Evolutionary conservation across 2,329 filamentous ascomycete species (phyloP).

Genomic region (Botrytis tulipae): DNA sequence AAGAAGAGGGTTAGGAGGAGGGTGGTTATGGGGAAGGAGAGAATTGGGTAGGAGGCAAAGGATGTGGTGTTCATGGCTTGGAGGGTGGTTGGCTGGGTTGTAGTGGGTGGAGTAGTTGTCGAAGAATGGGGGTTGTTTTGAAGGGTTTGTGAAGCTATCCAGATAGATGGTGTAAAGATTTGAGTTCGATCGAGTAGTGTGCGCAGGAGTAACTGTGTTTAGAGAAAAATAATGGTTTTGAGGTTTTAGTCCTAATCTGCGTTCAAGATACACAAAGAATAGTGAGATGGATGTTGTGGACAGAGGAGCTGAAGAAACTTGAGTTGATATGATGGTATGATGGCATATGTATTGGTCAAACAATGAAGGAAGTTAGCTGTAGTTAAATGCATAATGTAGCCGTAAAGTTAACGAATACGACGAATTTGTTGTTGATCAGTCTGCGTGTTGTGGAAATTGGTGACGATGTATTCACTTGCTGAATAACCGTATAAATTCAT

Average conservation of each 20-base stretch:
- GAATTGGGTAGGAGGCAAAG: not conserved
- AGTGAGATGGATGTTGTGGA: not conserved
- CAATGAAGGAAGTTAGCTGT: not conserved
- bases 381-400: accelerated
- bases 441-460: not conserved
- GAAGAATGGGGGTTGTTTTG: too few species aligned
- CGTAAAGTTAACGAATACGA: too few species aligned
- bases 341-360: not conserved
- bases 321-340: not conserved
- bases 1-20: not conserved
- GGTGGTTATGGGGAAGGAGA: not conserved
- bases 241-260: accelerated
- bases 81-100: too few species aligned
- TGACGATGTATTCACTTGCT: not conserved
- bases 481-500: not conserved
- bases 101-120: accelerated
- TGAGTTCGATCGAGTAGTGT: not conserved
- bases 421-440: too few species aligned
- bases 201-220: accelerated
- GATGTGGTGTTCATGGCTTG: not conserved
- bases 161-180: not conserved
- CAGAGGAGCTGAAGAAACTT: not conserved
- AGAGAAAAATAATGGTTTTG: not conserved
- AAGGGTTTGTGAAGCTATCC: not conserved
- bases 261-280: not conserved